Conservation (phyloP, 805 yeast genomes). For the Priceomyces castillae region DNA sequence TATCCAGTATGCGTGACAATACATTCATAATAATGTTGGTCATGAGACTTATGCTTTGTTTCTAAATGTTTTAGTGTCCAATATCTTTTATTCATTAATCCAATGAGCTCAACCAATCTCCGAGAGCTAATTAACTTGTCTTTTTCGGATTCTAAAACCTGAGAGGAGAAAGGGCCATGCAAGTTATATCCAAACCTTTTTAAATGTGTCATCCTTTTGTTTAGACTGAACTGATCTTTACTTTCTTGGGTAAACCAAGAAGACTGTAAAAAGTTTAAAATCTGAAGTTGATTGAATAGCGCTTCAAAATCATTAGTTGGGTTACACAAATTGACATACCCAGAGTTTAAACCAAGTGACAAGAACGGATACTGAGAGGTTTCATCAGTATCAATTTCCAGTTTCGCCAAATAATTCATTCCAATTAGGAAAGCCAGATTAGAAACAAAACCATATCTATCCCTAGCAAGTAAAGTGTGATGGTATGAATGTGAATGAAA, state of each 20-base stretch:
- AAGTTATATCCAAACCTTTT: slow-evolving; percentile 33
- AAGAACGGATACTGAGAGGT: slow-evolving; percentile 12
- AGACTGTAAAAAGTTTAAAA: slow-evolving; percentile 27
- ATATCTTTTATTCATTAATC: slow-evolving; percentile 15
- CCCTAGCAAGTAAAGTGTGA: slow-evolving; percentile 38
- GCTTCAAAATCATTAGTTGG: slow-evolving; percentile 23
- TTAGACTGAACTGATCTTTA: not conserved
- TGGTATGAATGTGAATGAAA: slow-evolving; percentile 33
- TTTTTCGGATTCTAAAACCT: slow-evolving; percentile 15
- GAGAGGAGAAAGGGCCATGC: slow-evolving; percentile 27
- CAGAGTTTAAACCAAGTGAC: slow-evolving; percentile 28
- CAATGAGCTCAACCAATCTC: slow-evolving; percentile 14
- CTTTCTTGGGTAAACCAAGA: not conserved
- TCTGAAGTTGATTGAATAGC: slow-evolving; percentile 38
- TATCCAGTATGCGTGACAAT: slow-evolving; percentile 34
- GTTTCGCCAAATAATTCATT: slow-evolving; percentile 25
- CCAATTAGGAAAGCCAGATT: slow-evolving; percentile 33
- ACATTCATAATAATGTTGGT: slow-evolving; percentile 31
- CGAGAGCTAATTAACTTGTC: slow-evolving; percentile 15
- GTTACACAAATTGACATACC: slow-evolving; percentile 25
- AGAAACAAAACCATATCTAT: slow-evolving; percentile 33
- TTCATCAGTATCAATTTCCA: slow-evolving; percentile 13
- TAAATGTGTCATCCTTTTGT: slow-evolving; percentile 21
- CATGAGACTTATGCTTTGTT: not conserved
- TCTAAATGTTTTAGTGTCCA: slow-evolving; percentile 23